Base-by-base conservation (phyloP, 768 basidiomycete genomes). In the Suillus subluteus region DNA sequence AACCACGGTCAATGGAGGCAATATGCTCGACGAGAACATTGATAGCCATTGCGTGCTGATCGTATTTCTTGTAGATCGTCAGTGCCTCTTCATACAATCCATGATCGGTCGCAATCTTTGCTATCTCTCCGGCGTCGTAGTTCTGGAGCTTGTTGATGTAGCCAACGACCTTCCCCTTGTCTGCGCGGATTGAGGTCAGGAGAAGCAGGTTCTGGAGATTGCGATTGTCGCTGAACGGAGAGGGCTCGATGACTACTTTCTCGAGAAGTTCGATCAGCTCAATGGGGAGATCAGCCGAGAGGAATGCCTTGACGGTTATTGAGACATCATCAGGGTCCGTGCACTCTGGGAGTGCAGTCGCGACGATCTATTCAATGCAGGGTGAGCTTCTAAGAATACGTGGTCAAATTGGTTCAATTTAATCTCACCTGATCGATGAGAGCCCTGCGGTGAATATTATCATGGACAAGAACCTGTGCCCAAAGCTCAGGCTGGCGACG, bases 241-340 rank as follows among this genome's bases (percentile, higher is more conserved):
- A 98, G 4, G 92, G 91, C 77, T 99, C 96, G 64, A 99, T 88
- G 76, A 99, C 91, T 75, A 99, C 98, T 84, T 99, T 99, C 84
- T 99, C 98, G 67, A 99, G 82, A 46, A 99, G 84, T 77, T 99
- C 98, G 70, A 99, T 97, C 68, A 99, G 85, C 81, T 99, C 96
- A 26, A 96, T 91, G 3, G 98, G 98, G 16, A 99, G 91, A 76
- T 99, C 97, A 16, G 96, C 96, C 50, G 93, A 90, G 68, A 99
- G 86, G 90, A 99, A 99, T 1, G 98, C 95, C 81, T 98, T 98
- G 86, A 99, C 98, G 41, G 98, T 98, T 59, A 96, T 83, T 0
- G 98, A 99, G 63, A 99, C 98, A 81, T 99, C 98, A 76, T 99
- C 98, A 3, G 98, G 96, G 72, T 99, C 96, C 30, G 96, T 98